Evolutionary conservation across 768 basidiomycete genomes (phyloP).

Genomic region (Neoboletus subvelutipes): DNA sequence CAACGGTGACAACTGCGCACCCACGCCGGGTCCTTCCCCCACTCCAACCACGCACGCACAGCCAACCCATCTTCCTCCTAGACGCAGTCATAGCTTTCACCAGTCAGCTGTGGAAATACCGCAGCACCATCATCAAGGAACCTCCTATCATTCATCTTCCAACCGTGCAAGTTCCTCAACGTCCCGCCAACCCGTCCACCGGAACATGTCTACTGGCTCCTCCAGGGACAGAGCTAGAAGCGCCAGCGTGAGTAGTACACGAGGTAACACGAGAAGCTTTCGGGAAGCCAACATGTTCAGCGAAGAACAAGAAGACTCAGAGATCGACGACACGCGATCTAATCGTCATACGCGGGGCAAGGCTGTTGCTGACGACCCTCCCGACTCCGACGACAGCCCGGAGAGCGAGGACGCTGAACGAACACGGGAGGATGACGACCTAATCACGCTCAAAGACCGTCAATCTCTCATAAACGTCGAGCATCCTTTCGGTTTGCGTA

Average conservation of each 20-base stretch:
- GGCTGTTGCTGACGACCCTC: conserved; percentile 41
- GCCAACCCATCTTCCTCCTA: conserved; percentile 39
- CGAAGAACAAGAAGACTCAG: conserved; percentile 53
- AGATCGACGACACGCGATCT: conserved; percentile 28
- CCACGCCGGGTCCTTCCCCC: conserved; percentile 42
- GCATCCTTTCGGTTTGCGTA: conserved; percentile 97
- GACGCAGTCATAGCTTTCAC: conserved; percentile 53
- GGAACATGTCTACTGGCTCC: conserved; percentile 53
- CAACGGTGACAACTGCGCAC: conserved; percentile 34
- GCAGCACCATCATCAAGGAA: conserved; percentile 61
- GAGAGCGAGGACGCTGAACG: conserved; percentile 31
- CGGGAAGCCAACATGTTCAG: conserved; percentile 46
- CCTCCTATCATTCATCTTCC: conserved; percentile 57
- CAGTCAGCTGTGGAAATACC: conserved; percentile 60
- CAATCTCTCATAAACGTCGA: conserved; percentile 99
- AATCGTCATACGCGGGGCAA: conserved; percentile 38
- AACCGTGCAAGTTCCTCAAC: conserved; percentile 46
- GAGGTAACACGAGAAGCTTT: conserved; percentile 43
- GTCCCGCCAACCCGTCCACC: conserved; percentile 41
- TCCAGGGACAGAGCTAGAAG: conserved; percentile 53
- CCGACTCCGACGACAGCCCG: conserved; percentile 40
- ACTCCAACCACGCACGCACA: conserved; percentile 34
- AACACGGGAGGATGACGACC: conserved; percentile 62
- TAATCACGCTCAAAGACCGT: conserved; percentile 89
- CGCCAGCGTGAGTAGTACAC: conserved; percentile 61